Conservation (phyloP, 768 basidiomycete genomes). For the Gymnopilus junonius region DNA sequence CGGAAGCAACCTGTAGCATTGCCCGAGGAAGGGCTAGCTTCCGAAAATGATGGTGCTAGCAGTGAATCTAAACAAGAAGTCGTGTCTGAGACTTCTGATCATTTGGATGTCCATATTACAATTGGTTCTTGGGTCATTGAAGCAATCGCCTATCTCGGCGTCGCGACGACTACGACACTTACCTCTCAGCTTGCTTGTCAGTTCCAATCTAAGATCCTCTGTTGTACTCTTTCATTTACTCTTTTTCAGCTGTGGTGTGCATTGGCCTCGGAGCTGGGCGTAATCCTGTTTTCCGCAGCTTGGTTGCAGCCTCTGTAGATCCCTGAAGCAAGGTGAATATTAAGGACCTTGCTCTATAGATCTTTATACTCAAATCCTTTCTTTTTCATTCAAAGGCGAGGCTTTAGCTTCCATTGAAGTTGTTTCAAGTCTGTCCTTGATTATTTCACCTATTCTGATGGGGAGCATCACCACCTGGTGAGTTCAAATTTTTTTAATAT, state of each 20-base stretch:
- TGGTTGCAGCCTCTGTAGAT: slow-evolving; percentile 16
- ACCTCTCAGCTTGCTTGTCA: slow-evolving; percentile 6
- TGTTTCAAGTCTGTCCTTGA: slow-evolving; percentile 5
- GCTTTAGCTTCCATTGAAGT: slow-evolving; percentile 14
- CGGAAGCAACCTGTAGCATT: neutral
- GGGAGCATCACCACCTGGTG: slow-evolving; percentile 11
- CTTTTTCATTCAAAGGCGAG: neutral
- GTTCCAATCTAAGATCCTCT: neutral
- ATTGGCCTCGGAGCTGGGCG: slow-evolving; percentile 17
- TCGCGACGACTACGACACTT: neutral
- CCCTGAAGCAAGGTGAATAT: slow-evolving; percentile 16
- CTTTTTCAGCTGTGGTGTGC: slow-evolving; percentile 9
- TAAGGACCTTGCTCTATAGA: neutral
- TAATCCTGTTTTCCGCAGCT: slow-evolving; percentile 10
- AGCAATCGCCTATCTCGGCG: slow-evolving; percentile 3
- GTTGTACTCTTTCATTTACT: neutral
- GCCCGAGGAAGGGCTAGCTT: neutral
- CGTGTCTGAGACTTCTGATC: slow-evolving; percentile 16
- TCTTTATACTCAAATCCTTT: neutral
- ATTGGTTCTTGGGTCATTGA: slow-evolving; percentile 13
- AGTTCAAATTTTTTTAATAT: neutral
- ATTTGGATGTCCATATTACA: slow-evolving; percentile 15
- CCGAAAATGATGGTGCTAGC: neutral
- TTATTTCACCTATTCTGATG: slow-evolving; percentile 15
- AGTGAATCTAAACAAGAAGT: neutral